Conservation (phyloP, 805 yeast species). For the Saccharomycopsis sp. region DNA sequence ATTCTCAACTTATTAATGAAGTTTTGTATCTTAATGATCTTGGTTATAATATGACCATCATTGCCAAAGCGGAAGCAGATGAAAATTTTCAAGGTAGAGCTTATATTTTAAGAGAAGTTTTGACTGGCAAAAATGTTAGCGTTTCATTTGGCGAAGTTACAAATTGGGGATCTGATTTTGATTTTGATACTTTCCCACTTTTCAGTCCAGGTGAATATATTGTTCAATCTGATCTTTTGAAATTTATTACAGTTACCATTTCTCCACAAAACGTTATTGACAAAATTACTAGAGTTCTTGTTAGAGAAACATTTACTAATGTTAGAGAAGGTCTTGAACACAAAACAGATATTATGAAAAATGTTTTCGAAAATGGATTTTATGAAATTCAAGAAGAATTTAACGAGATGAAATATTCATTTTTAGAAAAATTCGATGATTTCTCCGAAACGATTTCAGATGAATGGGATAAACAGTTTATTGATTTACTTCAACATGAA, state of each 20-base stretch:
- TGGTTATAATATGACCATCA: slow-evolving; percentile 12
- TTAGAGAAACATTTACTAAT: slow-evolving; percentile 33
- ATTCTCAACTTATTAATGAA: slow-evolving; percentile 12
- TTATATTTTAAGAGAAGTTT: slow-evolving; percentile 8
- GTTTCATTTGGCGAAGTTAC: too few species aligned
- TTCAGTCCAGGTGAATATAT: slow-evolving; percentile 12
- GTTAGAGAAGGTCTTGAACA: slow-evolving; percentile 24
- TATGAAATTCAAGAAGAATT: slow-evolving; percentile 24
- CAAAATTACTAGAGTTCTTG: slow-evolving; percentile 36
- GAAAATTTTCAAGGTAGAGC: slow-evolving; percentile 8
- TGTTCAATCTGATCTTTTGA: slow-evolving; percentile 7
- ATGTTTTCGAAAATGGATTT: slow-evolving; percentile 20
- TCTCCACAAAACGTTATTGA: slow-evolving; percentile 26
- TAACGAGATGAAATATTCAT: slow-evolving; percentile 30
- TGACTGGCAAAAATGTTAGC: slow-evolving; percentile 13
- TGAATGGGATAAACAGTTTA: slow-evolving; percentile 30
- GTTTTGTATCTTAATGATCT: slow-evolving; percentile 13
- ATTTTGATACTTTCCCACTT: slow-evolving; percentile 2
- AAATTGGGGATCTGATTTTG: neutral
- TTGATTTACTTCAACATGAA: slow-evolving; percentile 7
- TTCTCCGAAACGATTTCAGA: slow-evolving; percentile 58
- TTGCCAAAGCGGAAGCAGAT: slow-evolving; percentile 8
- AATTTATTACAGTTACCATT: slow-evolving; percentile 16
- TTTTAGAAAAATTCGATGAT: slow-evolving; percentile 61
- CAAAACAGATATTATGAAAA: slow-evolving; percentile 24